phyloP scores from a whole-genome alignment of 805 yeast species.

The Candida glaebosa region DNA sequence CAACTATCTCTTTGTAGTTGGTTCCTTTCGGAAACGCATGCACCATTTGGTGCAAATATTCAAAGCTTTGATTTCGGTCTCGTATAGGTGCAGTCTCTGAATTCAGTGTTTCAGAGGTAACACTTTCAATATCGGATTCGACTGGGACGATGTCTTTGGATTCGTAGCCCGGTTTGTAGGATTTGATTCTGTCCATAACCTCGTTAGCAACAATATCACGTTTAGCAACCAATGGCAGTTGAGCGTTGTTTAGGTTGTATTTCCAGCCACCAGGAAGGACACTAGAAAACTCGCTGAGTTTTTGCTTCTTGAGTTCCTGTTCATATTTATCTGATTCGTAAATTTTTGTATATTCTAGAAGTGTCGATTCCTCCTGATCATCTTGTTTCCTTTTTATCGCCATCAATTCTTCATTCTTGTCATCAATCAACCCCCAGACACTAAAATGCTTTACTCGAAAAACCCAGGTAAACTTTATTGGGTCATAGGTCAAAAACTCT shows the following conservation, averaged over 20 bases:
- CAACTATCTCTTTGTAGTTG: conserved; percentile 39
- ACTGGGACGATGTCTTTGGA: background rate
- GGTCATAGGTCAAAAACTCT: conserved; percentile 78
- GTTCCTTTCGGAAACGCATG: conserved; percentile 28
- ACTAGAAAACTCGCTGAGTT: conserved; percentile 22
- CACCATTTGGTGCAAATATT: conserved; percentile 33
- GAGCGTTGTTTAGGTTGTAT: conserved; percentile 11
- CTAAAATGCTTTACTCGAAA: conserved; percentile 89
- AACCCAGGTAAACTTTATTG: conserved; percentile 69
- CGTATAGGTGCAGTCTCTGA: conserved; percentile 7
- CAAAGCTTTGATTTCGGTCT: conserved; percentile 18
- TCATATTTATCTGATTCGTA: conserved; percentile 27
- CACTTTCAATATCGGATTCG: conserved; percentile 8
- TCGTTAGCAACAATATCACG: conserved; percentile 28
- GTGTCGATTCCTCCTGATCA: conserved; percentile 41
- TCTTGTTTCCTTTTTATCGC: conserved; percentile 32
- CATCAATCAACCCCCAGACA: conserved; percentile 76
- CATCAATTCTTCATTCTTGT: conserved; percentile 28
- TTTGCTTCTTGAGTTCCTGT: conserved; percentile 35
- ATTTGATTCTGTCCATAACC: conserved; percentile 22
- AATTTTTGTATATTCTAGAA: conserved; percentile 22
- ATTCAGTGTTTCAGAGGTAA: conserved; percentile 10
- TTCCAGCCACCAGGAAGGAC: conserved; percentile 40
- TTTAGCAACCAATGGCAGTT: conserved; percentile 25
- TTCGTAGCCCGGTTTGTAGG: conserved; percentile 16